Conservation (phyloP, 1,284 basidiomycete species). For the Schizophyllum commune region DNA sequence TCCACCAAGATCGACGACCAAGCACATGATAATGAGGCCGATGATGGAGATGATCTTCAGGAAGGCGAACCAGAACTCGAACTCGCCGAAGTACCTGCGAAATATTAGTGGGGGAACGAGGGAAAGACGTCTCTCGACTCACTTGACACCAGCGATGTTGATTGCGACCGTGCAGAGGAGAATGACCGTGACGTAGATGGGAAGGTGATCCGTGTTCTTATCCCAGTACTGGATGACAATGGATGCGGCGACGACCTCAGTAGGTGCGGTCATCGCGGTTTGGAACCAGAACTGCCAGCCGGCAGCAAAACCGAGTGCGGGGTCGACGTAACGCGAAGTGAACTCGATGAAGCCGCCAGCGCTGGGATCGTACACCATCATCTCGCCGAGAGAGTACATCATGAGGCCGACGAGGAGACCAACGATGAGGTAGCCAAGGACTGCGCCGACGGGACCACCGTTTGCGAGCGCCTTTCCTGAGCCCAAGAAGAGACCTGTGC, state of each 20-base stretch:
- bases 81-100: constrained; percentile 19
- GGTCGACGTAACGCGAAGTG: constrained; percentile 40
- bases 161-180: constrained; percentile 22
- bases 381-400: constrained; percentile 27
- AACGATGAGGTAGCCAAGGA: constrained; percentile 18
- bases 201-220: constrained; percentile 11
- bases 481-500: constrained; percentile 13
- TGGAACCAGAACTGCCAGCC: constrained; percentile 25
- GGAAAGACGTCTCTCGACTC: no score
- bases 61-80: constrained; percentile 30
- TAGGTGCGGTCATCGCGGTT: constrained; percentile 20
- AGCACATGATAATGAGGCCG: constrained; percentile 24
- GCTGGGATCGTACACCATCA: constrained; percentile 23
- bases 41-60: constrained; percentile 30
- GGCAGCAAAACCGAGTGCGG: constrained; percentile 38
- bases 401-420: constrained; percentile 20
- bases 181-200: constrained; percentile 26
- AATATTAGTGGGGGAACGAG: no score
- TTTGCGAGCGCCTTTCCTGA: constrained; percentile 18
- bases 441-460: constrained; percentile 18
- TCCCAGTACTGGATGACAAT: constrained; percentile 17
- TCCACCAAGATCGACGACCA: constrained; percentile 22
- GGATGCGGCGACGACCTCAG: constrained; percentile 12
- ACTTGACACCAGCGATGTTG: constrained; percentile 18
- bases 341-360: constrained; percentile 36